A percentile compares a stretch with the other conserved stretches of the same genome.
phyloP scores from a whole-genome alignment of 2,329 filamentous ascomycete species.

The Trichophaea hybrida region DNA sequence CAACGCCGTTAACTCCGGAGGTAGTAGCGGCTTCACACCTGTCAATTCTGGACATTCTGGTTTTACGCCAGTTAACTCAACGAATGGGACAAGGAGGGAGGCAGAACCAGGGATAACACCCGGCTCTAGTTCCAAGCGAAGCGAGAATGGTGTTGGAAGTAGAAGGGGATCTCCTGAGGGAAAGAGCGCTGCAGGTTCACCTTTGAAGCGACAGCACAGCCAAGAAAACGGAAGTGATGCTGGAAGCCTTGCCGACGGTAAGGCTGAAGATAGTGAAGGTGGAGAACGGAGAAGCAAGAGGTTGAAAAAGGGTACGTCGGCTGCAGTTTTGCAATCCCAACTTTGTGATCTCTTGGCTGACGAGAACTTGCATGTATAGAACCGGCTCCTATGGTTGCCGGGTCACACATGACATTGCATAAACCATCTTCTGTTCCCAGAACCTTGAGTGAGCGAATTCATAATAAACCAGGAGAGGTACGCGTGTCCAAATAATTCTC shows the following conservation, averaged over 20 bases:
- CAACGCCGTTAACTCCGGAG: slow-evolving; percentile 42
- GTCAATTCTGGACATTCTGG: slow-evolving; percentile 44
- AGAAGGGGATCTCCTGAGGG: slow-evolving; percentile 21
- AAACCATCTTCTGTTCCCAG: slow-evolving; percentile 60
- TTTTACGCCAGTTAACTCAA: slow-evolving; percentile 47
- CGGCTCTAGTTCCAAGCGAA: slow-evolving; percentile 28
- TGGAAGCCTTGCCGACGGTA: slow-evolving; percentile 27
- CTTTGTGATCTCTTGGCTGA: slow-evolving; percentile 15
- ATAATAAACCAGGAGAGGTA: slow-evolving; percentile 46
- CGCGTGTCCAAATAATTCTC: slow-evolving; percentile 22
- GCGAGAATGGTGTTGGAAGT: slow-evolving; percentile 24
- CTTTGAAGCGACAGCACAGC: slow-evolving; percentile 34
- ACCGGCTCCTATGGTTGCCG: slow-evolving; percentile 65
- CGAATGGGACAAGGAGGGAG: slow-evolving; percentile 40
- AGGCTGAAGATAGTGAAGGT: slow-evolving; percentile 47
- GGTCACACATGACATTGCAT: slow-evolving; percentile 91
- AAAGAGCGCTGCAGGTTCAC: slow-evolving; percentile 19
- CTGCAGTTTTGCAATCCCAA: slow-evolving; percentile 34
- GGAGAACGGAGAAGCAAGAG: slow-evolving; percentile 79
- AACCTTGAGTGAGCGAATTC: slow-evolving; percentile 43
- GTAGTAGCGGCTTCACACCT: slow-evolving; percentile 43
- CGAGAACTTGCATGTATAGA: slow-evolving; percentile 31
- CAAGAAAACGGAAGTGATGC: slow-evolving; percentile 33
- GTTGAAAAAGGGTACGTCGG: slow-evolving; percentile 61
- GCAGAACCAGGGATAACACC: slow-evolving; percentile 43